Conservation (phyloP, 208 protist genomes). For the Wallacemonas collosoma region DNA sequence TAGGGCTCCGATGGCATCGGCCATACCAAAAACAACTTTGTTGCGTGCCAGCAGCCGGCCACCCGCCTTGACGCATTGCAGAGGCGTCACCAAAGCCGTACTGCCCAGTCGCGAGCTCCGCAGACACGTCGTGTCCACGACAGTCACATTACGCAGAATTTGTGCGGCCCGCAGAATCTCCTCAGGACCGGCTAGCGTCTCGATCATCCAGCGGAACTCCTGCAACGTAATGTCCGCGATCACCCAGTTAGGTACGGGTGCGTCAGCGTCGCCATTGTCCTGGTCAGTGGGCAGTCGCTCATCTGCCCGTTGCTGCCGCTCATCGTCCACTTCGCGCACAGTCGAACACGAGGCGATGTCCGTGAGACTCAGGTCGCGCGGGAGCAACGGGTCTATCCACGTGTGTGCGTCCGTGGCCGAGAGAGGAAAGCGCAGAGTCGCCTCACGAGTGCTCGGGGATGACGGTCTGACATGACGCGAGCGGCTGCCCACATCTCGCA, state of each 20-base stretch:
- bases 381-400: neutral
- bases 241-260: constrained; percentile 60
- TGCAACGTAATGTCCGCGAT: constrained; percentile 63
- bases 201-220: constrained; percentile 79
- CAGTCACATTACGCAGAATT: constrained; percentile 45
- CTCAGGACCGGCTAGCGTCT: constrained; percentile 68
- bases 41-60: constrained; percentile 34
- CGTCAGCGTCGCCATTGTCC: neutral
- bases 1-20: constrained; percentile 49
- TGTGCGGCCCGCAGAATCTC: constrained; percentile 53
- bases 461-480: neutral
- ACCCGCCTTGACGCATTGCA: constrained; percentile 2
- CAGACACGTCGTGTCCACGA: constrained; percentile 43
- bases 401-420: neutral
- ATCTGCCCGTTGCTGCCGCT: neutral
- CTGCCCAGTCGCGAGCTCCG: neutral
- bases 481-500: neutral
- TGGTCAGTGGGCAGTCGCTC: neutral
- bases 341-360: neutral
- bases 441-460: neutral
- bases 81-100: neutral
- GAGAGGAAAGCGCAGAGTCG: neutral
- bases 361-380: neutral
- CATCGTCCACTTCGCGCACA: constrained; percentile 13
- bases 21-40: constrained; percentile 62